Base-by-base conservation (phyloP, 148 eudicot species). In the Nepenthes mirabilis region DNA sequence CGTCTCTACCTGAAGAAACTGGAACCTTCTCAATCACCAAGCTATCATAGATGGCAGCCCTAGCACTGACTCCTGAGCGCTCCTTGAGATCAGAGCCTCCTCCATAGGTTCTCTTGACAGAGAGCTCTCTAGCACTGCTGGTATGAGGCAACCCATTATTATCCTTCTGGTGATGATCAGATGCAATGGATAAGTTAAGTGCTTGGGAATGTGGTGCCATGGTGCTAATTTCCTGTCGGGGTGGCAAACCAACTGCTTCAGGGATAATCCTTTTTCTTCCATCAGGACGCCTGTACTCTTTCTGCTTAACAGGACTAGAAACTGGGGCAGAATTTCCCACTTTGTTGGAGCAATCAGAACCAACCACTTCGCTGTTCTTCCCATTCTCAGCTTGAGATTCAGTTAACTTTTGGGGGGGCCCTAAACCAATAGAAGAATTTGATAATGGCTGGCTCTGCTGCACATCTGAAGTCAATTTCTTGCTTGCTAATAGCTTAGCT, bases 181-280 rank as follows among this genome's bases (percentile, higher is more conserved):
- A 67, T 45, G 69, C 77, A 40, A 65, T 54, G 40, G 79, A 59
- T 9, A 75, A 64, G 36, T 80, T 89, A 63, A 65, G 69, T 45
- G 75, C 58, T 66, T 77, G 86, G 68, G 76, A 62, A 56, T 72
- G 81, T 49, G 66, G 54, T 48, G 58, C 70, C 36, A 73, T 55
- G 35, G 77, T 64, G 13, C 77, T 57, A 60, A 76, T 82, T 57
- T 84, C 84, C 60, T 77, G 86, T 55, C 75, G 83, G 9, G 77
- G 74, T 57, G 87, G 77, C 60, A 73, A 75, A 12, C 99, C 95
- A 58, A 93, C 96, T 36, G 97, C 87, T 80, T 93, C 95, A 11
- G 99, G 99, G 37, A 93, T 93, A 69, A 93, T 93, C 78, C 99
- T 82, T 71, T 84, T 93, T 68, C 99, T 77, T 23, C 96, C 99